phyloP scores from a whole-genome alignment of 192 early-diverging fungal species.

The Pilobolus umbonatus region DNA sequence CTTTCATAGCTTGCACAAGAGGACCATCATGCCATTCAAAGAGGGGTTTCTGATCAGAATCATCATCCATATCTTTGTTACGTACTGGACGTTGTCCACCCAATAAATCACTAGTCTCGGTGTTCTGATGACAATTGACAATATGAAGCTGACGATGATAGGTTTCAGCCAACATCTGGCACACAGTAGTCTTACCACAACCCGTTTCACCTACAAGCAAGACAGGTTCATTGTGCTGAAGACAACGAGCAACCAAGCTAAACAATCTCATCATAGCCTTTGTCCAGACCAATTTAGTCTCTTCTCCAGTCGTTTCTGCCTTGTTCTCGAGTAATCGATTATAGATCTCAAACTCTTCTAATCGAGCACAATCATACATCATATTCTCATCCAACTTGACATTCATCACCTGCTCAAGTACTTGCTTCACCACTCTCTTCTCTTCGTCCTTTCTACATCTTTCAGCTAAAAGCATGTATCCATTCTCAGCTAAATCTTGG shows the following conservation, averaged over 20 bases:
- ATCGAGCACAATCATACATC: slow-evolving; percentile 56
- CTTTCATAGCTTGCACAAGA: slow-evolving; percentile 82
- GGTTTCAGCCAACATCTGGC: slow-evolving; percentile 82
- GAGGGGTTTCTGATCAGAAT: slow-evolving; percentile 42
- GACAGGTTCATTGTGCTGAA: slow-evolving; percentile 83
- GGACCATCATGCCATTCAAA: slow-evolving; percentile 99
- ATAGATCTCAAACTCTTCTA: slow-evolving; percentile 52
- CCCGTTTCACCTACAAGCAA: slow-evolving; percentile 97
- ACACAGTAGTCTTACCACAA: slow-evolving; percentile 97
- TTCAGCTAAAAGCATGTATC: slow-evolving; percentile 94
- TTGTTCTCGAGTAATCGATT: slow-evolving; percentile 24
- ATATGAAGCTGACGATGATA: slow-evolving; percentile 64
- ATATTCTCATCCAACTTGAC: slow-evolving; percentile 54
- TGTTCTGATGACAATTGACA: slow-evolving; percentile 96
- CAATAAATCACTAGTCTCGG: slow-evolving; percentile 90
- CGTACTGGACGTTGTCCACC: slow-evolving; percentile 92
- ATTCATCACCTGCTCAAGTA: slow-evolving; percentile 80
- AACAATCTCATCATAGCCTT: slow-evolving; percentile 89
- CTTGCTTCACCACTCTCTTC: slow-evolving; percentile 69
- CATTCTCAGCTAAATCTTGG: slow-evolving; percentile 87
- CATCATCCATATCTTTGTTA: slow-evolving; percentile 53
- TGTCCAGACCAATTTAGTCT: slow-evolving; percentile 82
- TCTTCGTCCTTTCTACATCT: slow-evolving; percentile 81
- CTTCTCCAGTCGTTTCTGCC: slow-evolving; percentile 16
- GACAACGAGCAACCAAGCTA: slow-evolving; percentile 74